These are phyloP conservation scores for Boletus pseudopeckii DNA, from an alignment of 768 basidiomycete species.

Conservation along the genomic window DNA sequence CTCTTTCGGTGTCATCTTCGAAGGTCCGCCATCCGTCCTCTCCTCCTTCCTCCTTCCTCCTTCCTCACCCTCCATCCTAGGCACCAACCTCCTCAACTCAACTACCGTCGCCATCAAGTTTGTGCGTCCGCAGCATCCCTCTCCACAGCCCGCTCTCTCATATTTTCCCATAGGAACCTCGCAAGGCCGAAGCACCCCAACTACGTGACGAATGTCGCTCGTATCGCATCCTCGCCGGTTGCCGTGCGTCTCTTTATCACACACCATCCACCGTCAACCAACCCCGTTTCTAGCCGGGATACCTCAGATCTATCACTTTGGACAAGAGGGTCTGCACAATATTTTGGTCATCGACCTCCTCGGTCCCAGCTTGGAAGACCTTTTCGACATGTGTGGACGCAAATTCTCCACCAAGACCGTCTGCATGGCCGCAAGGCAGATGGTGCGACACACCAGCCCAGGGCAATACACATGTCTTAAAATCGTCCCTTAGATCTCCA, in stretches of 20 bases:
- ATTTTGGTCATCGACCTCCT: conserved; percentile 98
- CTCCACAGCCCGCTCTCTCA: conserved; percentile 3
- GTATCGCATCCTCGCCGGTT: conserved; percentile 86
- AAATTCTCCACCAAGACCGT: conserved; percentile 98
- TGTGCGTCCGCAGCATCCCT: conserved; percentile 52
- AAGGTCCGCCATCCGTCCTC: conserved; percentile 47
- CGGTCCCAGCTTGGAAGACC: conserved; percentile 93
- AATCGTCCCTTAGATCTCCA: conserved; percentile 59
- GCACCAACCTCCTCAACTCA: conserved; percentile 95
- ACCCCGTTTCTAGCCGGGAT: conserved; percentile 70
- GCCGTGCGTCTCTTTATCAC: conserved; percentile 56
- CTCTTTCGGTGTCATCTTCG: conserved; percentile 94
- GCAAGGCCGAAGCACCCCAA: conserved; percentile 96
- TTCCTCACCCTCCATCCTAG: conserved; percentile 39
- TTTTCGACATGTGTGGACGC: conserved; percentile 98
- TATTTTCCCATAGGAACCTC: conserved; percentile 59
- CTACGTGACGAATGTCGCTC: conserved; percentile 98
- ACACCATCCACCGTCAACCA: conserved; percentile 9
- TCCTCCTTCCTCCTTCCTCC: not conserved
- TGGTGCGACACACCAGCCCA: conserved; percentile 49
- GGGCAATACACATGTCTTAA: conserved; percentile 4
- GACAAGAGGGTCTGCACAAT: conserved; percentile 97
- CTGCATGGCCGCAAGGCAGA: conserved; percentile 98
- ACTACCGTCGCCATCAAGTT: conserved; percentile 99
- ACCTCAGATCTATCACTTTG: conserved; percentile 99